These are phyloP conservation scores for Malus hybrid DNA, from an alignment of 331 rosid genomes.

Conservation along the genomic window DNA sequence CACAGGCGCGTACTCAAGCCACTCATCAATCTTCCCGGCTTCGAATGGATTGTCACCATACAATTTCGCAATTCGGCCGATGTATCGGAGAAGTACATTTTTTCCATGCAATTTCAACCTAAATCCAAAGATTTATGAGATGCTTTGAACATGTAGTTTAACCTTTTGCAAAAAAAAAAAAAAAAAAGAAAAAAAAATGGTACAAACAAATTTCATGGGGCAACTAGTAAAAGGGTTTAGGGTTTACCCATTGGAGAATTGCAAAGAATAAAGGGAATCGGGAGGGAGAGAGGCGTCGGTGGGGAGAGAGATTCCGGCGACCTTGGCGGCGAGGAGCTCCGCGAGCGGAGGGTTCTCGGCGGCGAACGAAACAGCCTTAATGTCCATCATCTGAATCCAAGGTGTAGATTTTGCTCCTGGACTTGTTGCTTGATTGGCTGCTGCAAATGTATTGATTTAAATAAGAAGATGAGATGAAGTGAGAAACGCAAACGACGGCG, in stretches of 20 bases:
- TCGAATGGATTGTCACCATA: slow-evolving; percentile 57
- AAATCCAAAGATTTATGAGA: not conserved
- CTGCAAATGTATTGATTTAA: not conserved
- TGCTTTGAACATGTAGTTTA: not conserved
- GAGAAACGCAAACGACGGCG: not conserved
- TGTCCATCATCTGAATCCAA: slow-evolving; percentile 9
- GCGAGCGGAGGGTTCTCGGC: slow-evolving; percentile 60
- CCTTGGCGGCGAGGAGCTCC: slow-evolving; percentile 62
- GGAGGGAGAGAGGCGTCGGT: slow-evolving; percentile 48
- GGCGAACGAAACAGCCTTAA: slow-evolving; percentile 43
- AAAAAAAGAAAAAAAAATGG: not conserved
- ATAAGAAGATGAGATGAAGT: not conserved
- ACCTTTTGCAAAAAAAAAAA: too few relatives aligned
- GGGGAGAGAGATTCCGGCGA: slow-evolving; percentile 42
- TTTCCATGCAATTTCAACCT: slow-evolving; percentile 67
- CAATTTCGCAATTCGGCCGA: slow-evolving; percentile 56
- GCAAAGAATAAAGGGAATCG: slow-evolving; percentile 41
- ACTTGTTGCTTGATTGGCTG: not conserved
- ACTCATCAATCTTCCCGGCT: slow-evolving; percentile 62
- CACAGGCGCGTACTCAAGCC: slow-evolving; percentile 72
- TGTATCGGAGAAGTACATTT: slow-evolving; percentile 52
- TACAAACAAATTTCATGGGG: not conserved
- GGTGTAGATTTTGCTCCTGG: not conserved
- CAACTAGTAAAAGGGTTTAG: not conserved
- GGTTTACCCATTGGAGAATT: slow-evolving; percentile 59